Evolutionary conservation across 805 yeast species (phyloP).

Genomic region (Wickerhamomyces rabaulensis): DNA sequence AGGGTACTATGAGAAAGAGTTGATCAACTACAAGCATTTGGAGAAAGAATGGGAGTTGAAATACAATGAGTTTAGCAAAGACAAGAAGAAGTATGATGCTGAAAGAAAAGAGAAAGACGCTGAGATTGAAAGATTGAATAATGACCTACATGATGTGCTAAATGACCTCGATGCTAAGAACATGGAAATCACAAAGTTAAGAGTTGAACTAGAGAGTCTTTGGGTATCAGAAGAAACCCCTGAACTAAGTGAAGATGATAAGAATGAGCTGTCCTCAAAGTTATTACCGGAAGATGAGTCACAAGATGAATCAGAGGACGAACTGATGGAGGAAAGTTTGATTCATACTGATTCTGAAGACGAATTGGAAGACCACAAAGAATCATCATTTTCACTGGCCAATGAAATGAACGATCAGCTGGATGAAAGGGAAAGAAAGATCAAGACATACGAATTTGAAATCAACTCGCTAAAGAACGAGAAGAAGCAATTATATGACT

Average conservation of each 20-base stretch:
- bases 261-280: conserved; percentile 1
- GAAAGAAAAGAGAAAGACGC: conserved; percentile 7
- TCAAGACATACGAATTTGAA: conserved; percentile 15
- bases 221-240: background rate
- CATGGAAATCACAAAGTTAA: conserved; percentile 1
- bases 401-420: conserved; percentile 9
- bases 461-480: conserved; percentile 19
- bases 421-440: conserved; percentile 7
- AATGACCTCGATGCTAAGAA: conserved; percentile 8
- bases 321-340: background rate
- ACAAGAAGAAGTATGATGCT: background rate
- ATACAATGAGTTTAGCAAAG: background rate
- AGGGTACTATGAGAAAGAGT: conserved; percentile 13
- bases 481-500: conserved; percentile 19
- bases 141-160: conserved; percentile 2
- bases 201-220: background rate
- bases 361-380: conserved; percentile 2
- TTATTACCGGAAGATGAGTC: no score
- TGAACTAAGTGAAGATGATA: conserved; percentile 1
- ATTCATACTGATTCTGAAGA: conserved; percentile 4
- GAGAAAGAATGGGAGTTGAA: conserved; percentile 13
- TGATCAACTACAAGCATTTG: conserved; percentile 7
- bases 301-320: background rate
- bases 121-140: conserved; percentile 13
- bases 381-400: conserved; percentile 2